Conservation (phyloP, 2,329 filamentous ascomycete genomes). For the Pyrenochaeta sp. region DNA sequence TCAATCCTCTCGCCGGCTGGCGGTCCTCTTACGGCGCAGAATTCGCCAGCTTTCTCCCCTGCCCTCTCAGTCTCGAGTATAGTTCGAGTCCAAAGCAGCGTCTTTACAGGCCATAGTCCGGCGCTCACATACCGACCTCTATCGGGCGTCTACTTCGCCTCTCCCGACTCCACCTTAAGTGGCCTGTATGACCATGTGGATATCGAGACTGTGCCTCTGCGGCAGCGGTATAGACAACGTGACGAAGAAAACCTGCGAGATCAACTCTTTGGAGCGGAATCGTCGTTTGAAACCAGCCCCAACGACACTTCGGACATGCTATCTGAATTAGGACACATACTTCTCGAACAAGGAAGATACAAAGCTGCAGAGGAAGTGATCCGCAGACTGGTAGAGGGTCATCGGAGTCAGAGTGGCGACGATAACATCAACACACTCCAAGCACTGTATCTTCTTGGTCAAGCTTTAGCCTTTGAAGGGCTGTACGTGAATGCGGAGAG, state of each 20-base stretch:
- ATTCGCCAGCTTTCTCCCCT: conserved; percentile 16
- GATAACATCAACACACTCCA: too few relatives aligned
- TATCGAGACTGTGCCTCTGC: neutral
- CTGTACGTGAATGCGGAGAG: too few relatives aligned
- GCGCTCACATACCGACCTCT: conserved; percentile 15
- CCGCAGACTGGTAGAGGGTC: conserved; percentile 20
- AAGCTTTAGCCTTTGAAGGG: neutral
- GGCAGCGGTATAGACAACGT: conserved; percentile 12
- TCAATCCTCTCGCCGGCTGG: conserved; percentile 5
- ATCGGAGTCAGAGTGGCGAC: too few relatives aligned
- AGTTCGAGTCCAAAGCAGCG: conserved; percentile 17
- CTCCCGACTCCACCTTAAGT: neutral
- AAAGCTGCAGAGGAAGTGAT: conserved; percentile 21
- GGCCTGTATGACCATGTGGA: neutral
- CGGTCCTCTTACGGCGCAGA: conserved; percentile 6
- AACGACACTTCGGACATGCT: conserved; percentile 10
- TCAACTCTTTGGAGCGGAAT: conserved; percentile 17
- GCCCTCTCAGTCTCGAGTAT: conserved; percentile 30
- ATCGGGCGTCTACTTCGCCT: conserved; percentile 2
- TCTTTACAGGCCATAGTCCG: conserved; percentile 24
- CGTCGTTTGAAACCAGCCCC: neutral
- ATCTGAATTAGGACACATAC: conserved; percentile 12
- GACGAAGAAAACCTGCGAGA: conserved; percentile 21
- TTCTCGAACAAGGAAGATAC: conserved; percentile 27
- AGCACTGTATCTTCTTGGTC: neutral